phyloP scores from a whole-genome alignment of 495 filamentous ascomycete species.

The Xylaria castorea region DNA sequence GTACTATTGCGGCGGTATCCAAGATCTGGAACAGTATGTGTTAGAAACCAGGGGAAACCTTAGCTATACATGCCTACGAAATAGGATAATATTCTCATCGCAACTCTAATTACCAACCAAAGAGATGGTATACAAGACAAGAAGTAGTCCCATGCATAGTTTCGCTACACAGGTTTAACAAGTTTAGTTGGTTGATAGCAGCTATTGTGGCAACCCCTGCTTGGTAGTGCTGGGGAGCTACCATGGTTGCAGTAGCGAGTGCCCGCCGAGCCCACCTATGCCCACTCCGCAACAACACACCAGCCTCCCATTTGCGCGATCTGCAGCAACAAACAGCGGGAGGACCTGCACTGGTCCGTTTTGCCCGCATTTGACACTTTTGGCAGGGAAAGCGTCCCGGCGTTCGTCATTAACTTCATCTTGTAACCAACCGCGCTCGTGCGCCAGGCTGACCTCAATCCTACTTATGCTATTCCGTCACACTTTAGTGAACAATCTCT shows the following conservation, averaged over 20 bases:
- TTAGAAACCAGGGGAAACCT: not conserved
- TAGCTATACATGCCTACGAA: not conserved
- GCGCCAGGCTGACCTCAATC: not conserved
- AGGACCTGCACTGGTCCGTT: conserved; percentile 11
- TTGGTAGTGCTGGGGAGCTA: not conserved
- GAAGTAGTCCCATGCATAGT: not conserved
- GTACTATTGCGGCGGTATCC: not conserved
- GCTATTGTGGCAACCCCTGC: not conserved
- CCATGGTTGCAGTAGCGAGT: not conserved
- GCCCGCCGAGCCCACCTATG: not conserved
- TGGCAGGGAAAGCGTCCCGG: not conserved
- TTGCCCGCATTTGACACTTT: conserved; percentile 10
- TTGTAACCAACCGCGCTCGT: not conserved
- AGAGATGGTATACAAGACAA: not conserved
- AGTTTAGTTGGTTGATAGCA: not conserved
- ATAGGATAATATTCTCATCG: not conserved
- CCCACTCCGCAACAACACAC: not conserved
- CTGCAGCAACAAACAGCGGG: conserved; percentile 9
- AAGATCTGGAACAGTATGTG: not conserved
- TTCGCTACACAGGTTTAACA: not conserved
- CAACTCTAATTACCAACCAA: too few relatives aligned
- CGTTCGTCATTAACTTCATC: not conserved
- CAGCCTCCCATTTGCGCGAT: conserved; percentile 22
- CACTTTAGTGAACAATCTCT: not conserved
- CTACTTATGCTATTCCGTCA: not conserved